Evolutionary conservation across 257 asterid genomes (phyloP), one percentile per base, ranked within the genome.

Genomic region (Solanum corneliomulleri): DNA sequence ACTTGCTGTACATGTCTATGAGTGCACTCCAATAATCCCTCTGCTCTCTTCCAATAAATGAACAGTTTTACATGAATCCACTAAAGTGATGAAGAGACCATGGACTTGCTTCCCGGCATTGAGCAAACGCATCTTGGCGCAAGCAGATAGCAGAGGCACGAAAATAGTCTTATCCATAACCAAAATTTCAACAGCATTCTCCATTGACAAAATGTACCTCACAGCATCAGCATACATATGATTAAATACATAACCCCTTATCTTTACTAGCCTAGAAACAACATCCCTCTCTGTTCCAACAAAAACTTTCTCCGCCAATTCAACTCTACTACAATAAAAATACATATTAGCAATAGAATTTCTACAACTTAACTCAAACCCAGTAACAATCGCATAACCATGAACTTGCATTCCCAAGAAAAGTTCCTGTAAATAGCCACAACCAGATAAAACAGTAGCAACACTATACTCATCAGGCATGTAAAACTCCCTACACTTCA

Each of bases 81-180:
- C 68, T 66, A 87, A 74, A 31, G 87, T 82, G 77, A 88, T 90
- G 69, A 89, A 47, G 42, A 91, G 87, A 52, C 92, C 89, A 29
- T 91, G 93, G 47, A 91, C 83, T 69, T 90, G 92, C 91, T 90
- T 90, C 75, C 93, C 93, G 71, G 85, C 90, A 83, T 66, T 71
- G 47, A 90, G 88, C 52, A 87, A 86, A 86, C 87, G 86, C 66
- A 90, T 86, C 87, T 89, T 91, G 31, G 92, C 41, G 42, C 92
- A 91, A 4, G 89, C 85, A 52, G 90, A 68, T 84, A 91, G 25
- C 60, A 91, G 80, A 45, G 92, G 92, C 84, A 89, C 90, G 42
- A 91, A 85, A 21, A 90, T 72, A 13, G 89, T 88, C 49, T 72
- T 75, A 86, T 91, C 93, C 69, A 76, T 45, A 47, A 35, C 58